Percentiles rank a stretch among this genome's conserved stretches.
Conservation (phyloP, 192 early-diverging fungal species). For the Backusella macrospora region DNA sequence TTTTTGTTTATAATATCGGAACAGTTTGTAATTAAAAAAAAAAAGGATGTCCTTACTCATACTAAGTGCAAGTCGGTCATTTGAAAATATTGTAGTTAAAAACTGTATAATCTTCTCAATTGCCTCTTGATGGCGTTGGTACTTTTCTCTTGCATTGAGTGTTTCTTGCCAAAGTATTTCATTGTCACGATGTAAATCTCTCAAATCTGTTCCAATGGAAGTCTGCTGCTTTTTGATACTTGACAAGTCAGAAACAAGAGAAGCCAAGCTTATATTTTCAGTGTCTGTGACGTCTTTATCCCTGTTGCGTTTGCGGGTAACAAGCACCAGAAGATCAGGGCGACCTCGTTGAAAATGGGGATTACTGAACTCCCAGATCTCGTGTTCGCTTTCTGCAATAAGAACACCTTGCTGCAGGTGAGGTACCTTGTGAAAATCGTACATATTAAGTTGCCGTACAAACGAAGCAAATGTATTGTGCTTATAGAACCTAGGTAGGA, state of each 20-base stretch:
- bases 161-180: constrained; percentile 89
- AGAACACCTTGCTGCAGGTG: constrained; percentile 91
- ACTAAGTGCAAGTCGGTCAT: constrained; percentile 40
- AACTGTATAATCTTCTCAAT: constrained; percentile 95
- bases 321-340: constrained; percentile 86
- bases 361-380: constrained; percentile 93
- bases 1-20: not conserved
- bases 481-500: constrained; percentile 88
- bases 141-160: constrained; percentile 68
- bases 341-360: constrained; percentile 86
- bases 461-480: constrained; percentile 91
- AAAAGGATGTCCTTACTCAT: constrained; percentile 25
- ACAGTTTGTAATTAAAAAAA: not conserved
- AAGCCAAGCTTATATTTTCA: constrained; percentile 50
- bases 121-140: constrained; percentile 85
- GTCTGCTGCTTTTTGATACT: constrained; percentile 90
- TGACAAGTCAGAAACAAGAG: constrained; percentile 76
- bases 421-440: constrained; percentile 98
- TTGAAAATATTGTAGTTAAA: constrained; percentile 83
- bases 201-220: constrained; percentile 85
- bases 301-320: constrained; percentile 71
- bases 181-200: constrained; percentile 86
- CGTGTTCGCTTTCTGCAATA: constrained; percentile 70
- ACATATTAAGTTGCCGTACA: constrained; percentile 93
- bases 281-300: constrained; percentile 44